phyloP scores from a whole-genome alignment of 805 yeast genomes.

The Pichia cephalocereana region DNA sequence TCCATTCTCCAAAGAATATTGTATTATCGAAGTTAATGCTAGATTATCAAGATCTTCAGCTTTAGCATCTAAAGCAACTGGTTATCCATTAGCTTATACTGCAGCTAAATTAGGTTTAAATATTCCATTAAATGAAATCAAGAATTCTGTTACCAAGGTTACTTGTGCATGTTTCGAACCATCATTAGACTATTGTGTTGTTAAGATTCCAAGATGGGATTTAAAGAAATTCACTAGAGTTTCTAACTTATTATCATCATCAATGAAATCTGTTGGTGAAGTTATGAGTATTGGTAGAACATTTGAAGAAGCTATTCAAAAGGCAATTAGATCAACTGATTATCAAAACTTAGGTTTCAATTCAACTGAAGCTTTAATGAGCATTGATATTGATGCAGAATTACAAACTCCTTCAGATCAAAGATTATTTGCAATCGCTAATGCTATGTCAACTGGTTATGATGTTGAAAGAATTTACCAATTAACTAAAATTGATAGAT shows the following conservation, averaged over 20 bases:
- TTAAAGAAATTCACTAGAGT: constrained; percentile 92
- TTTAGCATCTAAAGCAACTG: constrained; percentile 96
- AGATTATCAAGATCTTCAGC: constrained; percentile 98
- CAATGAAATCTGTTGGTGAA: constrained; percentile 99
- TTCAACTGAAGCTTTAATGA: constrained; percentile 75
- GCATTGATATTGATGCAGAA: constrained; percentile 87
- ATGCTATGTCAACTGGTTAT: constrained; percentile 83
- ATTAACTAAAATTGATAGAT: constrained; percentile 85
- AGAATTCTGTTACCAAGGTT: constrained; percentile 85
- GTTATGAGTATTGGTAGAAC: constrained; percentile 98
- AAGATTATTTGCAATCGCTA: constrained; percentile 92
- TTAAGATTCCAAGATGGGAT: constrained; percentile 99
- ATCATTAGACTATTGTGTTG: constrained; percentile 91
- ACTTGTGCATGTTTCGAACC: constrained; percentile 98
- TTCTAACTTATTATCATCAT: constrained; percentile 74
- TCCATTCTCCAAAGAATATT: constrained; percentile 88
- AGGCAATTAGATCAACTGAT: constrained; percentile 94
- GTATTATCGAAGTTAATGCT: constrained; percentile 97
- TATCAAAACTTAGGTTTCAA: constrained; percentile 93
- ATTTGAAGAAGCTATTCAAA: constrained; percentile 95
- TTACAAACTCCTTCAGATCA: constrained; percentile 96
- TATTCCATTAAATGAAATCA: constrained; percentile 84
- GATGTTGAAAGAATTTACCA: constrained; percentile 88
- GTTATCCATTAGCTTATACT: constrained; percentile 95
- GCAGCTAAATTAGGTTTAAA: constrained; percentile 95